Conservation (phyloP, 768 basidiomycete species). For the Amylocystis lapponica region DNA sequence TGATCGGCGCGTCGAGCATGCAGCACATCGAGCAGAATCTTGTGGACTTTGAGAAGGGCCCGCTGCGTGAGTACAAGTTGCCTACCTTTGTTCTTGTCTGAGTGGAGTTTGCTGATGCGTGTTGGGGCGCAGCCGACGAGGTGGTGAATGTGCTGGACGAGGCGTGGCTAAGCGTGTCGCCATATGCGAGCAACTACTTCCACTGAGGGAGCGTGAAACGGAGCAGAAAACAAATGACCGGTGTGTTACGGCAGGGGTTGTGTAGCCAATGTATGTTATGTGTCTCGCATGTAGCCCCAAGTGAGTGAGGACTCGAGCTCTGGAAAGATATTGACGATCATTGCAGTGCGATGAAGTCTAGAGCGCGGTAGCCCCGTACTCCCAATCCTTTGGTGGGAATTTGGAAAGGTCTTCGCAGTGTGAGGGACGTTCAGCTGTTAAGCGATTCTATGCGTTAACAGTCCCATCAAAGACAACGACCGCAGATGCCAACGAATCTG, state of each 20-base stretch:
- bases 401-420: no score
- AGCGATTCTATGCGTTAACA: no score
- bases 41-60: slow-evolving; percentile 49
- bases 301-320: no score
- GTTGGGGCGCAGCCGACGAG: slow-evolving; percentile 35
- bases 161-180: slow-evolving; percentile 42
- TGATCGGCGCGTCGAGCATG: slow-evolving; percentile 59
- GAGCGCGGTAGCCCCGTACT: no score
- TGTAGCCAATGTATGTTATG: no score
- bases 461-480: slow-evolving; percentile 1
- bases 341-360: no score
- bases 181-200: slow-evolving; percentile 27
- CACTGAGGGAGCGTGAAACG: slow-evolving; percentile 2
- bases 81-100: not conserved
- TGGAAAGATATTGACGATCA: no score
- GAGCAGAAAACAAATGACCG: not conserved
- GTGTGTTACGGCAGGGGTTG: no score
- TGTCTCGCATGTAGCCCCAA: no score
- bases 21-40: slow-evolving; percentile 54
- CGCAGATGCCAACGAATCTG: slow-evolving; percentile 38
- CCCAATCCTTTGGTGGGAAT: no score
- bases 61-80: slow-evolving; percentile 13
- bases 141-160: slow-evolving; percentile 44
- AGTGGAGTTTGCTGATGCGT: not conserved
- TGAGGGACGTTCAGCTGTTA: no score